Evolutionary conservation across 257 asterid genomes (phyloP).

Genomic region (Plantago major): DNA sequence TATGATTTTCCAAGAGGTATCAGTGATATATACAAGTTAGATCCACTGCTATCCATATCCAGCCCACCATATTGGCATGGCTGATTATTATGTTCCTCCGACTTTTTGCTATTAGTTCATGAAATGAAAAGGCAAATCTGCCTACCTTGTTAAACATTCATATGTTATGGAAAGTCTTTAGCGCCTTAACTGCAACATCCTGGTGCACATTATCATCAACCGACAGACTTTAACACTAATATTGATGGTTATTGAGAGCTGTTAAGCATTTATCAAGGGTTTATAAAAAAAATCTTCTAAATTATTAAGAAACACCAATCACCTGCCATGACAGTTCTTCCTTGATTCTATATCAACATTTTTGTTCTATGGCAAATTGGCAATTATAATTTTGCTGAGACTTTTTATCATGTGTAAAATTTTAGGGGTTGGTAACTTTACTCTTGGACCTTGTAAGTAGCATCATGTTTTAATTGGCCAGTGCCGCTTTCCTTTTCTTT

Average conservation of each 20-base stretch:
- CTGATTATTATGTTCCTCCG: background rate
- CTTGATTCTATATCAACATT: background rate
- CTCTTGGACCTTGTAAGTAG: conserved; percentile 2
- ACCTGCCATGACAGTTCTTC: background rate
- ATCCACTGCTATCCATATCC: background rate
- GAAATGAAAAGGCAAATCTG: background rate
- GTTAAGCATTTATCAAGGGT: too few species aligned
- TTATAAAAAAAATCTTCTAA: too few species aligned
- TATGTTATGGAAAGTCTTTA: background rate
- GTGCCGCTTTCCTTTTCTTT: background rate
- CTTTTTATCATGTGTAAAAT: background rate
- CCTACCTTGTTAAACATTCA: background rate
- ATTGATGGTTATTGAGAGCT: too few species aligned
- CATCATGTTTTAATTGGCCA: conserved; percentile 2
- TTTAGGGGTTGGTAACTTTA: conserved; percentile 1
- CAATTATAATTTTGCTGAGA: background rate
- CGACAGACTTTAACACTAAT: too few species aligned
- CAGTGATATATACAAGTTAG: background rate
- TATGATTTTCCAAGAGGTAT: background rate
- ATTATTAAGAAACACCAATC: background rate
- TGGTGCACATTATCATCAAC: too few species aligned
- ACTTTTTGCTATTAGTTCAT: background rate
- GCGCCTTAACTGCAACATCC: background rate
- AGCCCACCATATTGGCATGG: background rate
- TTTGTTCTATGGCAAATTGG: background rate